Conservation (phyloP, 164 flowering plant genomes). For the Macadamia tetraphylla region DNA sequence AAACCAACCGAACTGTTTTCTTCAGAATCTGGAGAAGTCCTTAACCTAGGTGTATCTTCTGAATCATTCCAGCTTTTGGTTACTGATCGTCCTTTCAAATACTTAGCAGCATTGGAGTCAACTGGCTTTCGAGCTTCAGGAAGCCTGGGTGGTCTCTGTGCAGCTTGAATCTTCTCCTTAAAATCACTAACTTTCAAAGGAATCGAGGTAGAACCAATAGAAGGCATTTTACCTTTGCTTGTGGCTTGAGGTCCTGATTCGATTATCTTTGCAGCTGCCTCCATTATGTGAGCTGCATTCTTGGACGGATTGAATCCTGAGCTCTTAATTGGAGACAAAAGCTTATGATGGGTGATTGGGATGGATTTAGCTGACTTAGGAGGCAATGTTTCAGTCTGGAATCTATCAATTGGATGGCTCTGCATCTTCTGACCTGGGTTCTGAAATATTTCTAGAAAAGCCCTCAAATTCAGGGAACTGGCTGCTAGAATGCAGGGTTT, state of each 20-base stretch:
- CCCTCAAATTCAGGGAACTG: conserved; percentile 24
- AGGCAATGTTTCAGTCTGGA: conserved; percentile 72
- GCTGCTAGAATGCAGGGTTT: conserved; percentile 25
- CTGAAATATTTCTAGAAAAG: conserved; percentile 25
- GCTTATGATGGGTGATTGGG: conserved; percentile 64
- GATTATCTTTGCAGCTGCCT: conserved; percentile 80
- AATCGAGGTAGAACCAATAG: conserved; percentile 33
- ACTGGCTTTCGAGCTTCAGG: conserved; percentile 38
- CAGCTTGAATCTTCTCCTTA: conserved; percentile 45
- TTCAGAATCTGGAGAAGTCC: conserved; percentile 27
- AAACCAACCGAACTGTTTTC: conserved; percentile 28
- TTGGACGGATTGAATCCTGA: conserved; percentile 50
- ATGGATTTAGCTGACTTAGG: conserved; percentile 77
- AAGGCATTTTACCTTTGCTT: conserved; percentile 29
- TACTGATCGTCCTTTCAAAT: conserved; percentile 68
- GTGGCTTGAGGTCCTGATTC: conserved; percentile 44
- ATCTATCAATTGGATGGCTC: conserved; percentile 59
- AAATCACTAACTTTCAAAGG: conserved; percentile 39
- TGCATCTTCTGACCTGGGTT: conserved; percentile 34
- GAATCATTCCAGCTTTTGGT: conserved; percentile 67
- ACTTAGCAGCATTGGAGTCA: conserved; percentile 62
- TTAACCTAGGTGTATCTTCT: conserved; percentile 27
- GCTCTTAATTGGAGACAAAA: conserved; percentile 79
- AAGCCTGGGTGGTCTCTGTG: conserved; percentile 32
- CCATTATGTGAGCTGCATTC: conserved; percentile 79